phyloP scores from a whole-genome alignment of 2,329 filamentous ascomycete species.

The Rhexocercosporidium sp. region DNA sequence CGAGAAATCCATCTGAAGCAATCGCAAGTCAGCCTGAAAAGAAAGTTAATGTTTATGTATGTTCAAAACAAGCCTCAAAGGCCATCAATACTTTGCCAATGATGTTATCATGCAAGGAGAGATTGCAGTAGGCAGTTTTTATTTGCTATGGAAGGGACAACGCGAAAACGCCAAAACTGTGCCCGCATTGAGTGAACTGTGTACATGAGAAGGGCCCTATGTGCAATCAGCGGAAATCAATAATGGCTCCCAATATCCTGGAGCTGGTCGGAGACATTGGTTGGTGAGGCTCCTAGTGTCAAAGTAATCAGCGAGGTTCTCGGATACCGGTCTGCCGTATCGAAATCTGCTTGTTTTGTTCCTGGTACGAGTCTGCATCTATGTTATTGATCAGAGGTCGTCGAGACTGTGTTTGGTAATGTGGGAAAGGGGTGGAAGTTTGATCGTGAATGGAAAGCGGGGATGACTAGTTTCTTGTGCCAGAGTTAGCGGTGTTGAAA shows the following conservation, averaged over 20 bases:
- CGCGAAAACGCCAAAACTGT: neutral
- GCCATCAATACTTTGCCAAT: neutral
- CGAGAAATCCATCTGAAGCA: no score
- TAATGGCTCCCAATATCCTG: conserved; percentile 21
- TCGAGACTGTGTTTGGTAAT: neutral
- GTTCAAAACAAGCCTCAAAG: neutral
- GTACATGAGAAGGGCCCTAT: conserved; percentile 23
- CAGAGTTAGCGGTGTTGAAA: conserved; percentile 1
- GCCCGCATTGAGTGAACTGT: conserved; percentile 9
- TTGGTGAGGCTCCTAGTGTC: conserved; percentile 32
- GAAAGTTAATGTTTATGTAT: neutral
- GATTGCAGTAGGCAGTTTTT: neutral
- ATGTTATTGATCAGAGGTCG: no score
- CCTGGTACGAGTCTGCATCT: no score
- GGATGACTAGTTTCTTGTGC: neutral
- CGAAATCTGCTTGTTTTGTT: neutral
- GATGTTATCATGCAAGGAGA: neutral
- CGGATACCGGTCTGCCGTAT: conserved; percentile 17
- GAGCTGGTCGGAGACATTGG: conserved; percentile 14
- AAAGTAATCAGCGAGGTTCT: conserved; percentile 40
- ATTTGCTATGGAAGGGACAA: conserved; percentile 11
- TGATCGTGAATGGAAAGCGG: neutral
- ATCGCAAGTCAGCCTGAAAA: no score
- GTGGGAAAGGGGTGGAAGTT: neutral
- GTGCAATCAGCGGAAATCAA: conserved; percentile 37